Conservation (phyloP, 495 filamentous ascomycete genomes). For the Friedmanniomyces endolithicus region DNA sequence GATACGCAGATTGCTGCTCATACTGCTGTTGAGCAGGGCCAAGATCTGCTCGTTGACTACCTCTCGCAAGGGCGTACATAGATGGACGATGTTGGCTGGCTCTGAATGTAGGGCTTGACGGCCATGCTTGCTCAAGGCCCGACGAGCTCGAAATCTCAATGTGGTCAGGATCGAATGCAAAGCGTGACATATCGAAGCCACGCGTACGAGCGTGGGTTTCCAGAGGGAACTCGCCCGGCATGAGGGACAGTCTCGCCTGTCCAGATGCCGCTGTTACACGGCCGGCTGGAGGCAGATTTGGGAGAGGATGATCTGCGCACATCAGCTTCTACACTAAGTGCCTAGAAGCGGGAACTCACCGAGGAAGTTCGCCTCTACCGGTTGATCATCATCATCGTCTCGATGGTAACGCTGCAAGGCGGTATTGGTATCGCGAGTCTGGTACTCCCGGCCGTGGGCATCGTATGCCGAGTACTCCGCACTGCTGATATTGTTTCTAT, state of each 20-base stretch:
- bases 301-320: conserved; percentile 21
- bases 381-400: conserved; percentile 17
- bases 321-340: not conserved
- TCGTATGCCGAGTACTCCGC: conserved; percentile 6
- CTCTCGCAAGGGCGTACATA: not conserved
- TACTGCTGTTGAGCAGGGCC: not conserved
- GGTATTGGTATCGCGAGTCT: not conserved
- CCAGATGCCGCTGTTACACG: conserved; percentile 10
- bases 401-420: not conserved
- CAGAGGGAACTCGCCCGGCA: conserved; percentile 15
- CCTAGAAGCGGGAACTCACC: conserved; percentile 29
- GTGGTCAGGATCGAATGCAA: not conserved
- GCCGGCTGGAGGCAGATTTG: conserved; percentile 19
- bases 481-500: conserved; percentile 2
- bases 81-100: conserved; percentile 24
- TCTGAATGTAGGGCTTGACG: conserved; percentile 28
- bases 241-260: not conserved
- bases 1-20: not conserved
- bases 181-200: conserved; percentile 7
- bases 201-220: not conserved
- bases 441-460: not conserved
- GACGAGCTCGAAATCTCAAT: conserved; percentile 6
- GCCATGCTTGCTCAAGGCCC: conserved; percentile 5
- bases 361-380: conserved; percentile 36
- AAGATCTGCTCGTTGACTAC: not conserved